Evolutionary conservation across 163 green algal genomes (phyloP).

Genomic region (Chlamydomonas reinhardtii): DNA sequence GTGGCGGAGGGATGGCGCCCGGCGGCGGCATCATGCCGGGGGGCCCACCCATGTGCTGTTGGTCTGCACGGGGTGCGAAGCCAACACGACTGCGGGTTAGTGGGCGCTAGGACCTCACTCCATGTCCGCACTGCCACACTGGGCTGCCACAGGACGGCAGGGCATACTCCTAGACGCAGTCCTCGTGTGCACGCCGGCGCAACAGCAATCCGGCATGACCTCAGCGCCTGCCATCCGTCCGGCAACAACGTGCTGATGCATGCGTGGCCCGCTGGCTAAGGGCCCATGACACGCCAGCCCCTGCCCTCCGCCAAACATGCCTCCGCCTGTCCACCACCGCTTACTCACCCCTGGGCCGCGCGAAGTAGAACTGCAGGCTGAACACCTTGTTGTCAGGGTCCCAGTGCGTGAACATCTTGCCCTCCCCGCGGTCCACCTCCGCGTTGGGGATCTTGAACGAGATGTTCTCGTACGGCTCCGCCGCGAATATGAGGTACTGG

Average conservation of each 20-base stretch:
- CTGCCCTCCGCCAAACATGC: no score
- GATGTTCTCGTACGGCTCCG: constrained; percentile 98
- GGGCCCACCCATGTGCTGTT: background rate
- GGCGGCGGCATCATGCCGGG: background rate
- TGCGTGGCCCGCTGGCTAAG: no score
- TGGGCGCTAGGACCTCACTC: no score
- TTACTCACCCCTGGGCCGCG: constrained; percentile 34
- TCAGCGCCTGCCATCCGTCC: no score
- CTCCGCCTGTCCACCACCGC: no score
- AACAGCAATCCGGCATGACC: no score
- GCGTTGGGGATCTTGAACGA: constrained; percentile 95
- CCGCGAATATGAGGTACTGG: constrained; percentile 98
- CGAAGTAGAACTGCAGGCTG: constrained; percentile 92
- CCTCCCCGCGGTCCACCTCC: constrained; percentile 84
- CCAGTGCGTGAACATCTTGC: constrained; percentile 95
- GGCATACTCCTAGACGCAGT: no score
- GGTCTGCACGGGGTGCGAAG: background rate
- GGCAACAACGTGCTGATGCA: no score
- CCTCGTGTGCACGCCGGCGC: no score
- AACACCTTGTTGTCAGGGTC: constrained; percentile 92
- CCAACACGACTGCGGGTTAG: background rate
- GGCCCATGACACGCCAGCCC: no score
- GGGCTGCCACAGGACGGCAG: background rate
- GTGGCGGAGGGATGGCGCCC: constrained; percentile 9
- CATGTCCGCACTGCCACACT: no score